Conservation (phyloP, 1,284 basidiomycete species). For the Sphagnurus paluster region DNA sequence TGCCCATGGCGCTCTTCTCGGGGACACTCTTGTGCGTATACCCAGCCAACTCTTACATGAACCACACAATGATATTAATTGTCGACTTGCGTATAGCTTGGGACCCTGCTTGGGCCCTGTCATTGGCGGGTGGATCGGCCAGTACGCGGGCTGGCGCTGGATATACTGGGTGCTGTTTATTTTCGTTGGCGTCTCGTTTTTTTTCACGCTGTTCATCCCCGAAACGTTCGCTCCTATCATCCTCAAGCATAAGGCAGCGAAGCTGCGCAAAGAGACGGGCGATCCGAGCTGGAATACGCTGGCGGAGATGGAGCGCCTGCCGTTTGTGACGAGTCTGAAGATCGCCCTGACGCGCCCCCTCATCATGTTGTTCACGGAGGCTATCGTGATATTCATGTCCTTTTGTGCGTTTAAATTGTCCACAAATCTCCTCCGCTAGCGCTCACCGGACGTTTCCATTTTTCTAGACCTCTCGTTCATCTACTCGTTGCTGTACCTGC, state of each 20-base stretch:
- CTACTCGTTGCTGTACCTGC: conserved; percentile 33
- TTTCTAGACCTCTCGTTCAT: conserved; percentile 29
- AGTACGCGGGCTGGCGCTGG: conserved; percentile 50
- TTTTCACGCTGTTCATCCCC: conserved; percentile 53
- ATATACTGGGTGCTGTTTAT: conserved; percentile 64
- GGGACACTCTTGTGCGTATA: conserved; percentile 53
- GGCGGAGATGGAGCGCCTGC: conserved; percentile 32
- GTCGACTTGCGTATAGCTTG: conserved; percentile 32
- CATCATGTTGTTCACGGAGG: conserved; percentile 42
- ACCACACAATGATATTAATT: neutral
- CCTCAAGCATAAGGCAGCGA: conserved; percentile 38
- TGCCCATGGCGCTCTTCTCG: conserved; percentile 63
- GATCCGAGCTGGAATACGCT: conserved; percentile 33
- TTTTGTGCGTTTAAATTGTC: conserved; percentile 30
- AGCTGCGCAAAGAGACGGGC: conserved; percentile 34
- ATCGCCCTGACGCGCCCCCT: conserved; percentile 40
- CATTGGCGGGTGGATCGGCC: conserved; percentile 48
- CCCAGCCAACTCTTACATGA: neutral
- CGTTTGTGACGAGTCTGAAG: conserved; percentile 31
- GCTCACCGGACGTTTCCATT: conserved; percentile 23
- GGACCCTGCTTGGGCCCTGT: conserved; percentile 52
- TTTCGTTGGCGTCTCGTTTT: conserved; percentile 47
- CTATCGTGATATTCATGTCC: conserved; percentile 45
- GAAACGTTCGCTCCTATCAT: conserved; percentile 58
- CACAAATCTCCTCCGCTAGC: neutral